Base-by-base conservation (phyloP, 1,284 basidiomycete species). In the Sporisorium exsertum region DNA sequence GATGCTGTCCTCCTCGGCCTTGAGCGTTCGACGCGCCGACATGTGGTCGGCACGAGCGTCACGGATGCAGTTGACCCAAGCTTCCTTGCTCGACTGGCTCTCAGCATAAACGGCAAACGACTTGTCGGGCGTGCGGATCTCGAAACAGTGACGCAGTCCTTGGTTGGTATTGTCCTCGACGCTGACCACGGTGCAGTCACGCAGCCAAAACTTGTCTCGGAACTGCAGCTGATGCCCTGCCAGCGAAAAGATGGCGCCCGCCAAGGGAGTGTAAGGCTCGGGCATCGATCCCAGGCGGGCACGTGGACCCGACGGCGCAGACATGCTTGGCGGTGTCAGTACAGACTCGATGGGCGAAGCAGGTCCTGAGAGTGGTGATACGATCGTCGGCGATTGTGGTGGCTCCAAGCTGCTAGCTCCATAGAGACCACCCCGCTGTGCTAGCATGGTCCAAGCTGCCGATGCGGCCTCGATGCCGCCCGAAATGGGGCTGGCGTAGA, bases 391-490 rank as follows among this genome's bases (percentile, higher is more conserved):
- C 46, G 66, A 70, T 22, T 47, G 37, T 1, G 55, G 47, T 24
- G 51, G 60, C 33, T 75, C 72, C 29, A 45, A 12, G 0, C 20
- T 32, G 35, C 46, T 54, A 12, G 47, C 56, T n/a, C 58, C 73
- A 18, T 76, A 76, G 2, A 76, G 88, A 5, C 92, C 87, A 24
- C 91, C 89, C 0, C 90, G 88, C 81, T 94, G 93, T 35, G 94
- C 91, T 24, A 77, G 37, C 61, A 71, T 67, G 49, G 53, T 72
- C 80, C 80, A 81, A 13, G 79, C 79, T 20, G 79, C 79, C 2
- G 77, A 79, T 4, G 79, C 79, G 13, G 72, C 71, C 61, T 80
- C 80, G 27, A 80, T 76, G 22, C 77, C 62, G 22, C 81, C 81
- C 12, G 68, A 69, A 40, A 75, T 67, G 18, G 80, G 77, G 50